Evolutionary conservation across 2,329 filamentous ascomycete species (phyloP).

Genomic region (Colletotrichum lindemuthianum): DNA sequence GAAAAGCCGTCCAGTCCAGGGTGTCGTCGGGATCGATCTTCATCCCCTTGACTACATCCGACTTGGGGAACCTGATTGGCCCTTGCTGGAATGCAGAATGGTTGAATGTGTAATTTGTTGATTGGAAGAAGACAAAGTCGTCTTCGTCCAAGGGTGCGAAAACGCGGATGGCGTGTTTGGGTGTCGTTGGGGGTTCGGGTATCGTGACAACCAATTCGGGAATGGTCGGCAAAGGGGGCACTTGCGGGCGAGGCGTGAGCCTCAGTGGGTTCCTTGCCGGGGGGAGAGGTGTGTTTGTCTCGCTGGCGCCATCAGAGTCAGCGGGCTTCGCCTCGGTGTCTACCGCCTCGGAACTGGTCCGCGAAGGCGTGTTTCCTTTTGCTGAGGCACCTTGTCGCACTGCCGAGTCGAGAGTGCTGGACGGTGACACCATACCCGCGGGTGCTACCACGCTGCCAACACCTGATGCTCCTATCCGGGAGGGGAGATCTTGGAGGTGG

Average conservation of each 20-base stretch:
- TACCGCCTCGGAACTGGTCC: too few relatives aligned
- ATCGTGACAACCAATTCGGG: constrained; percentile 48
- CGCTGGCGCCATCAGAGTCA: constrained; percentile 27
- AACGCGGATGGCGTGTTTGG: constrained; percentile 6
- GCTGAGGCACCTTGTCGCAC: constrained; percentile 40
- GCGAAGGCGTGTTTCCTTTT: constrained; percentile 20
- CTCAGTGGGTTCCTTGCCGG: not conserved
- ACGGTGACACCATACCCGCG: constrained; percentile 42
- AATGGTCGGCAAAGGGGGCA: constrained; percentile 51
- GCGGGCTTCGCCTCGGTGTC: constrained; percentile 17
- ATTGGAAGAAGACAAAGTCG: constrained; percentile 59
- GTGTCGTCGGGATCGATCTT: constrained; percentile 58
- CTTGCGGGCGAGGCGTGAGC: constrained; percentile 18
- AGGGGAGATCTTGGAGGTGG: constrained; percentile 58
- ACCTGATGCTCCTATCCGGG: constrained; percentile 52
- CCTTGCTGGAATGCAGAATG: constrained; percentile 64
- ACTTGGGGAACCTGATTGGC: constrained; percentile 61
- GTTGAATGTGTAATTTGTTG: constrained; percentile 60
- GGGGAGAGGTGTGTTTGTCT: not conserved
- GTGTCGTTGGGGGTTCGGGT: constrained; percentile 13
- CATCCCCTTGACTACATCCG: constrained; percentile 50
- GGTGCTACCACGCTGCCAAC: constrained; percentile 43
- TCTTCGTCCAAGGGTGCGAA: constrained; percentile 48
- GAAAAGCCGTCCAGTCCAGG: constrained; percentile 72
- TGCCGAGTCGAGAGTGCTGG: constrained; percentile 38